These are phyloP conservation scores for Colletotrichum cordylinicola DNA, from an alignment of 2,329 filamentous ascomycete species.

Conservation along the genomic window DNA sequence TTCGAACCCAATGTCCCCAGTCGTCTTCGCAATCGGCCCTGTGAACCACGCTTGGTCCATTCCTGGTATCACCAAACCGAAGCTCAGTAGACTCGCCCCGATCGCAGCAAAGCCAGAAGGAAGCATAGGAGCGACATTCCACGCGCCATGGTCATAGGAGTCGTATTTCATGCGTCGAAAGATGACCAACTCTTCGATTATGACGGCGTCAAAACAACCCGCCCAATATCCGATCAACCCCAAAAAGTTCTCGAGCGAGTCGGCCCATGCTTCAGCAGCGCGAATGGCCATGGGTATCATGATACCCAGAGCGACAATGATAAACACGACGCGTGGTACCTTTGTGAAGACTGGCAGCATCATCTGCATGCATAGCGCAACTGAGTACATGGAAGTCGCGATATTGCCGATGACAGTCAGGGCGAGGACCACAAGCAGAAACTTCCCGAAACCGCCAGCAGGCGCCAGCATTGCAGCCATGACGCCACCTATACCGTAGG, in stretches of 20 bases:
- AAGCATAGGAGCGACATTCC: constrained; percentile 47
- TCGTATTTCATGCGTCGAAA: constrained; percentile 46
- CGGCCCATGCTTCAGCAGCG: constrained; percentile 43
- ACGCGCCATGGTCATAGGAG: constrained; percentile 46
- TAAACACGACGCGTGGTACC: constrained; percentile 47
- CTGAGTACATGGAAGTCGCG: constrained; percentile 42
- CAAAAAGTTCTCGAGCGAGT: constrained; percentile 49
- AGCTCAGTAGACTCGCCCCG: constrained; percentile 46
- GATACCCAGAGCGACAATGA: constrained; percentile 41
- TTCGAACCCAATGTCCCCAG: constrained; percentile 53
- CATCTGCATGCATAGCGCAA: constrained; percentile 45
- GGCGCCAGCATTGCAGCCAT: constrained; percentile 35
- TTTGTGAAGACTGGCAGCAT: constrained; percentile 37
- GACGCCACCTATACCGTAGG: constrained; percentile 35
- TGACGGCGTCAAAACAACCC: constrained; percentile 45
- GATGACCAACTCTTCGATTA: constrained; percentile 46
- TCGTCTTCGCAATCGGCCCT: constrained; percentile 46
- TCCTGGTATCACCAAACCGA: constrained; percentile 46
- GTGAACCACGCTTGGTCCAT: constrained; percentile 50
- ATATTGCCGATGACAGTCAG: constrained; percentile 43
- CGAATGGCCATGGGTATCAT: constrained; percentile 47
- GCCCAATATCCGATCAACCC: constrained; percentile 52
- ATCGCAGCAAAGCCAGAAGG: constrained; percentile 49
- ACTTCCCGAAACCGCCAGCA: constrained; percentile 38
- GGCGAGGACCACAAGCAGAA: constrained; percentile 40